A percentile compares a stretch with the other conserved stretches of the same genome.
These are phyloP conservation scores for Cytospora paraplurivora DNA, from an alignment of 2,329 filamentous ascomycete species.

Conservation along the genomic window DNA sequence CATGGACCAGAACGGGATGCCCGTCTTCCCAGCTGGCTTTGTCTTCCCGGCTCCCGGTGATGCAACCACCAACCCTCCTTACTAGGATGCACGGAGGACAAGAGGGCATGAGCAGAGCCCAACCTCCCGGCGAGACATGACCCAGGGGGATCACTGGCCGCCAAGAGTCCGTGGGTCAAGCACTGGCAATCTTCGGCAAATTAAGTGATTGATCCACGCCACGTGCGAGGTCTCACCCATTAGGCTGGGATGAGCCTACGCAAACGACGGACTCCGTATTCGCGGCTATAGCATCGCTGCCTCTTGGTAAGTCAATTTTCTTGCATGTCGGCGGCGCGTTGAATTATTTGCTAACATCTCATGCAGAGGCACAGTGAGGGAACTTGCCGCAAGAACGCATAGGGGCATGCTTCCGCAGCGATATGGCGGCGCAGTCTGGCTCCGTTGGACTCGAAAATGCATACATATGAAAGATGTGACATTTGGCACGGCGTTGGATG, in stretches of 20 bases:
- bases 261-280: neutral
- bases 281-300: neutral
- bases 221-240: neutral
- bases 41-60: slow-evolving; percentile 37
- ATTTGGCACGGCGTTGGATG: slow-evolving; percentile 1
- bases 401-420: neutral
- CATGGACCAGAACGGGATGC: slow-evolving; percentile 52
- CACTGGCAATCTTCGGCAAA: neutral
- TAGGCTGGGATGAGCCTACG: neutral
- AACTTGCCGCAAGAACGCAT: neutral
- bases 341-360: neutral
- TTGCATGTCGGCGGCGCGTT: neutral
- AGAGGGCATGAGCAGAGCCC: neutral
- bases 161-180: neutral
- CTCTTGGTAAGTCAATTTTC: neutral
- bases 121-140: neutral
- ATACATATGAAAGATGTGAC: neutral
- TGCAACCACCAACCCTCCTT: slow-evolving; percentile 26
- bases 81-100: slow-evolving; percentile 7
- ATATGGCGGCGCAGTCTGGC: neutral
- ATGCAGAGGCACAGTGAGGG: neutral
- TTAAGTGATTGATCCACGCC: neutral
- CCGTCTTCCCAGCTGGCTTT: slow-evolving; percentile 51
- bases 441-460: neutral
- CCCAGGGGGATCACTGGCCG: neutral